Evolutionary conservation across 257 asterid genomes (phyloP), one percentile per base, ranked within the genome.

Genomic region (Solanum phureja): DNA sequence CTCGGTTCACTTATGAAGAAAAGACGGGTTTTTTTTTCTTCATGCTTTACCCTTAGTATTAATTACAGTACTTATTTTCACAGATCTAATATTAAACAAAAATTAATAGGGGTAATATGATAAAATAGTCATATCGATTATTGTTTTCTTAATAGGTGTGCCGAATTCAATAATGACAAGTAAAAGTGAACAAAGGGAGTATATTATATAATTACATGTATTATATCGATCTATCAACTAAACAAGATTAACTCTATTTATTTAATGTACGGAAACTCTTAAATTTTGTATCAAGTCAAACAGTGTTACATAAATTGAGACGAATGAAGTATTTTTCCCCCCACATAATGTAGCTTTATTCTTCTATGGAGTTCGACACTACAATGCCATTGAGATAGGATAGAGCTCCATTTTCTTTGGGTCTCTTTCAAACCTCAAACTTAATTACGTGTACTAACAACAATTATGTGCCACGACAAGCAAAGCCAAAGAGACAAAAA

Each of bases 151-250:
- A 0, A 16, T 16, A 49, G 8, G 0, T 49, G 8, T 49, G 8
- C 0, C 1, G 1, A 49, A 3, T 49, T 0, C 60, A 49, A 49
- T 0, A 0, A 49, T 49, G 8, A 49, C 60, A 49, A 49, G 3
- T 16, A 16, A 16, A 49, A 49, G 1, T 49, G 60, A 49, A 49
- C 8, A 0, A 3, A 49, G 1, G 1, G 0, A 49, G 3, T 16
- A 49, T 49, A 49, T 16, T 49, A 0, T 49, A 49, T 16, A 49
- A 16, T 49, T 14, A 49, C 60, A 1, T 49, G 21, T 5, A 16
- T 69, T 31, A 16, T 69, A 69, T 31, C 42, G 24, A 71, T 33
- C 77, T 71, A 33, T 31, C 77, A 31, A 69, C 21, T 6, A 13
- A 69, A 69, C n/a, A 69, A 69, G 76, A 69, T 29, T 69, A 62